These are phyloP conservation scores for Aspergillus nomiae DNA, from an alignment of 2,329 filamentous ascomycete species.

Conservation along the genomic window DNA sequence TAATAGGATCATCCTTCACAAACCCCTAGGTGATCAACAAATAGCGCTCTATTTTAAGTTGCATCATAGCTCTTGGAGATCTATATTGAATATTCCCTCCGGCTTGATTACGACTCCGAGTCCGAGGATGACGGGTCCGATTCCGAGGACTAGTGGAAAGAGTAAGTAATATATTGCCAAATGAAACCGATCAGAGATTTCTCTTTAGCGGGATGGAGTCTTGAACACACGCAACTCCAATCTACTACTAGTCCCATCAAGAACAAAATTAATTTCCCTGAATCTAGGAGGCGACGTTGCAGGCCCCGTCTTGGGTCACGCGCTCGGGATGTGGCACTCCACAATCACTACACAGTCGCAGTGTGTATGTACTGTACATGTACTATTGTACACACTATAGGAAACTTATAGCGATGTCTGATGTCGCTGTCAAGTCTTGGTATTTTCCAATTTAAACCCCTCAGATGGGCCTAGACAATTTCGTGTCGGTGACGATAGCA, in stretches of 20 bases:
- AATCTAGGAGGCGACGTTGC: not conserved
- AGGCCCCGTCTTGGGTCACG: not conserved
- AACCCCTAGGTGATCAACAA: not conserved
- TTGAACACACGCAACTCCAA: not conserved
- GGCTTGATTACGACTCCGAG: not conserved
- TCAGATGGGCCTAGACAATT: not conserved
- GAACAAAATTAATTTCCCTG: not conserved
- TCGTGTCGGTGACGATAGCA: not conserved
- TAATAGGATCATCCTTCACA: not conserved
- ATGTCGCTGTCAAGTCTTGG: not conserved
- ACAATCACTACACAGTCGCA: not conserved
- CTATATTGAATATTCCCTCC: not conserved
- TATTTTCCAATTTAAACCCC: not conserved
- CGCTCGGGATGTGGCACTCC: not conserved
- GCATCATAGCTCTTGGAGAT: not conserved
- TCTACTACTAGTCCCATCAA: not conserved
- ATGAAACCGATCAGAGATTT: not conserved
- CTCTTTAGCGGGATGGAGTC: not conserved
- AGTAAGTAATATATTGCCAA: not conserved
- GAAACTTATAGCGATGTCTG: not conserved
- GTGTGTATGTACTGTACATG: not conserved
- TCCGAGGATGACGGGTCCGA: not conserved
- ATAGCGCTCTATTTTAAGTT: not conserved
- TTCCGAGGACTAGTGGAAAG: not conserved
- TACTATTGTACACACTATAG: not conserved